Evolutionary conservation across 176 grass and related monocot species (phyloP), one percentile per base, ranked within the genome.

Genomic region (Oryza officinalis): DNA sequence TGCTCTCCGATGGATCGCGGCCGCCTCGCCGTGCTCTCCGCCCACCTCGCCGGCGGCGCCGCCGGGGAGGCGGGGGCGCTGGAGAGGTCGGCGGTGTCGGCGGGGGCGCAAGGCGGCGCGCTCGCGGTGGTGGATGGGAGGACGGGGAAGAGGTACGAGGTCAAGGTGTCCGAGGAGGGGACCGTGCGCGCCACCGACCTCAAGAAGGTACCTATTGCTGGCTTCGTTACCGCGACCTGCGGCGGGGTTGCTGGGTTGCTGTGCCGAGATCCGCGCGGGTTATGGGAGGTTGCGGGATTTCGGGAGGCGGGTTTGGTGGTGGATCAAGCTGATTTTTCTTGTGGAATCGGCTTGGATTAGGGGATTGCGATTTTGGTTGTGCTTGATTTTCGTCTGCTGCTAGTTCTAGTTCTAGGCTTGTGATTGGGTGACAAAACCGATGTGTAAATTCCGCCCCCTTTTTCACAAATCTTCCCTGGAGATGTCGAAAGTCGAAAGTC

Each of bases 131-230:
- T 91, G 59, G 90, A 98, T 67, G 71, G 37, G 47, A 87, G 95
- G 81, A 98, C 95, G 5, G 86, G 92, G 64, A 93, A 28, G 32
- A 87, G 87, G 20, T 91, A 93, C 86, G 90, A 84, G 72, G 18
- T 98, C 37, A 86, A 89, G 84, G 87, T 98, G 18, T 91, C 90
- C 5, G 86, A 92, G 80, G 92, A 94, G 45, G 95, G 89, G 61
- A 91, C 90, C 68, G 86, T 98, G 67, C 82, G 88, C 81, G 95
- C 95, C 78, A 88, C 93, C 10, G 91, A 94, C 78, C 83, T 98
- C 66, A 98, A 98, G 65, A 95, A 95, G 93, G 96, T 93, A 85
- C 13, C 0, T 0, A 6, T 30, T 0, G 10, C 38, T 13, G 5
- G 33, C 10, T 10, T 17, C 23, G 7, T 10, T n/a, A 7, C 25